These are phyloP conservation scores for Calonectria naviculata DNA, from an alignment of 2,329 filamentous ascomycete species.

Conservation along the genomic window DNA sequence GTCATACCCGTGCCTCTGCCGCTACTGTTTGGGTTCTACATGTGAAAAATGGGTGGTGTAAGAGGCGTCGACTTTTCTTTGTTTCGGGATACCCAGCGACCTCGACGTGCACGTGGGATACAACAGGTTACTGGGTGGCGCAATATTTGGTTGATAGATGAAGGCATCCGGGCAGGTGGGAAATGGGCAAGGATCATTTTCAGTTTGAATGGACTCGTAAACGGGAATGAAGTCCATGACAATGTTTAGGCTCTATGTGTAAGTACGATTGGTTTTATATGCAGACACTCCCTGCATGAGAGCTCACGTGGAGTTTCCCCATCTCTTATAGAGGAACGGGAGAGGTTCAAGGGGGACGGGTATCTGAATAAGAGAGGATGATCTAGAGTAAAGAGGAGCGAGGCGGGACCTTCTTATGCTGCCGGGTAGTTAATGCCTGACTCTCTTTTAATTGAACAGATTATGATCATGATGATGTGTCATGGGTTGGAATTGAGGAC, in stretches of 20 bases:
- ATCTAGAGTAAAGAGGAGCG: background rate
- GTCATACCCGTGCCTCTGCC: slow-evolving; percentile 32
- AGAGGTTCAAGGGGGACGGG: background rate
- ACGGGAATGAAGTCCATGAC: slow-evolving; percentile 18
- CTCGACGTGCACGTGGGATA: background rate
- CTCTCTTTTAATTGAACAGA: background rate
- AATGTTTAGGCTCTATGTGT: slow-evolving; percentile 3
- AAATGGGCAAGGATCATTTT: slow-evolving; percentile 5
- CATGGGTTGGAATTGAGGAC: background rate
- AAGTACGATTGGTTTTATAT: background rate
- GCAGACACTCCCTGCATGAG: background rate
- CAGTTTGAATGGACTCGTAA: slow-evolving; percentile 10
- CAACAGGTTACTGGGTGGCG: slow-evolving; percentile 14
- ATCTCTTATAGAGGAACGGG: background rate
- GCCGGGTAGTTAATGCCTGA: background rate
- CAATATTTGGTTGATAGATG: slow-evolving; percentile 15
- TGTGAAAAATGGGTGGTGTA: slow-evolving; percentile 22
- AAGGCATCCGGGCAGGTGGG: slow-evolving; percentile 1
- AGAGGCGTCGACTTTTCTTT: slow-evolving; percentile 19
- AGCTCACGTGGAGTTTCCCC: background rate
- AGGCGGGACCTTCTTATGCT: background rate
- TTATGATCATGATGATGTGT: background rate
- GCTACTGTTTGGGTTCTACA: slow-evolving; percentile 32
- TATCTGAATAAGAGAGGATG: background rate
- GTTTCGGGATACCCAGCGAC: slow-evolving; percentile 11